Evolutionary conservation across 345 rosid genomes (phyloP).

Genomic region (Bruguiera gymnorhiza): DNA sequence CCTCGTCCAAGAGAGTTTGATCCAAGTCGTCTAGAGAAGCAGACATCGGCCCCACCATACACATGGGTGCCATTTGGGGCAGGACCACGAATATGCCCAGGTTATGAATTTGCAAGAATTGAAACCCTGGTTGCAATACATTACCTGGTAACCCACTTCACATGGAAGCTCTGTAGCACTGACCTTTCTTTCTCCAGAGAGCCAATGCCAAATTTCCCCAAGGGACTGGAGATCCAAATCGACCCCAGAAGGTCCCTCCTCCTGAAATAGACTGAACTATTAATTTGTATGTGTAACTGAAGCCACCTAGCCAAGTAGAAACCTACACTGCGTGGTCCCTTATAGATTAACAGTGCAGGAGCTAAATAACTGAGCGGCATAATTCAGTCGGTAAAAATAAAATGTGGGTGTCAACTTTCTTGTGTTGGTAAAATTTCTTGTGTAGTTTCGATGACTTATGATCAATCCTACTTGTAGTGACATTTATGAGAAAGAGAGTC

Average conservation of each 20-base stretch:
- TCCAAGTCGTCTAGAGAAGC: constrained; percentile 31
- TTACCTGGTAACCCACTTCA: constrained; percentile 25
- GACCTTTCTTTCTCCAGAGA: neutral
- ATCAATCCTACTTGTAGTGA: too few species aligned
- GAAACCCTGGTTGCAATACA: constrained; percentile 29
- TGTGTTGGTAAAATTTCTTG: too few species aligned
- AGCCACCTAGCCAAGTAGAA: constrained; percentile 16
- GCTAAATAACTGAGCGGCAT: too few species aligned
- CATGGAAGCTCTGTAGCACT: constrained; percentile 18
- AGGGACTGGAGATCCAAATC: too few species aligned
- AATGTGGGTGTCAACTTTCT: too few species aligned
- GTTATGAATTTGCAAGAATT: constrained; percentile 33
- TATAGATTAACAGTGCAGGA: constrained; percentile 13
- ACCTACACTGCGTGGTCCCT: too few species aligned
- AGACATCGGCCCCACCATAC: constrained; percentile 20
- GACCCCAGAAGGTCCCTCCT: too few species aligned
- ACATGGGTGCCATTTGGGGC: constrained; percentile 27
- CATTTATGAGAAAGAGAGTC: too few species aligned
- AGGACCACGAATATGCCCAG: constrained; percentile 32
- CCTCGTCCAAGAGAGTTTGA: constrained; percentile 28
- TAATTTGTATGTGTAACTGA: constrained; percentile 7
- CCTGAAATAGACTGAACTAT: too few species aligned
- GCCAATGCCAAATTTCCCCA: too few species aligned
- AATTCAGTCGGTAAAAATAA: too few species aligned
- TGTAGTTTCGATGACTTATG: too few species aligned